phyloP scores from a whole-genome alignment of 768 basidiomycete species.

The Daedalea quercina region DNA sequence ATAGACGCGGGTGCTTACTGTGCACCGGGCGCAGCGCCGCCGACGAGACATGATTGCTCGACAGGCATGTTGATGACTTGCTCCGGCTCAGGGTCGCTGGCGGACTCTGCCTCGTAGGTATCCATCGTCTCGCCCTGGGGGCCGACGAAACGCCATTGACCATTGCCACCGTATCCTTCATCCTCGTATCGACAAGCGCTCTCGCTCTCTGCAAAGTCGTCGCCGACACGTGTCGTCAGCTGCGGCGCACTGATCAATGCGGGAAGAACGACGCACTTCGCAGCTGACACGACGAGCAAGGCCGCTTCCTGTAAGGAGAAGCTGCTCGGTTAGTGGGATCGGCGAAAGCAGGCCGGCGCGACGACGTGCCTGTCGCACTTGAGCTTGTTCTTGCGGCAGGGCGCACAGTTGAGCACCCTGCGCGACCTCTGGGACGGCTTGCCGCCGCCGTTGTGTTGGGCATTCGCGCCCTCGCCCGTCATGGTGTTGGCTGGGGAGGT shows the following conservation, averaged over 20 bases:
- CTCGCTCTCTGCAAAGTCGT: not conserved
- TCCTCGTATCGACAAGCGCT: not conserved
- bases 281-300: constrained; percentile 81
- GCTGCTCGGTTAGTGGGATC: not conserved
- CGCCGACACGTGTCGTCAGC: not conserved
- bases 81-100: not conserved
- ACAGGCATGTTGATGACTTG: not conserved
- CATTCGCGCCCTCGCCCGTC: not conserved
- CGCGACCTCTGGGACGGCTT: constrained; percentile 49
- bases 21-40: not conserved
- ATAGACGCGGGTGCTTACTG: not conserved
- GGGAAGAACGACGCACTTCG: constrained; percentile 43
- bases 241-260: not conserved
- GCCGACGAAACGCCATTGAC: not conserved
- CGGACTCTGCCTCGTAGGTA: not conserved
- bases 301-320: constrained; percentile 52
- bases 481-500: not conserved
- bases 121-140: not conserved
- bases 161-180: not conserved
- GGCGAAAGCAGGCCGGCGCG: not conserved
- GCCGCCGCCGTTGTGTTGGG: not conserved
- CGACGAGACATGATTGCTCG: not conserved
- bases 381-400: constrained; percentile 80
- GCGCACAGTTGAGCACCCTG: constrained; percentile 89
- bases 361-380: constrained; percentile 73